A percentile compares a stretch with the other conserved stretches of the same genome.
Evolutionary conservation across 2,329 filamentous ascomycete species (phyloP).

Genomic region (Fusarium sp.): DNA sequence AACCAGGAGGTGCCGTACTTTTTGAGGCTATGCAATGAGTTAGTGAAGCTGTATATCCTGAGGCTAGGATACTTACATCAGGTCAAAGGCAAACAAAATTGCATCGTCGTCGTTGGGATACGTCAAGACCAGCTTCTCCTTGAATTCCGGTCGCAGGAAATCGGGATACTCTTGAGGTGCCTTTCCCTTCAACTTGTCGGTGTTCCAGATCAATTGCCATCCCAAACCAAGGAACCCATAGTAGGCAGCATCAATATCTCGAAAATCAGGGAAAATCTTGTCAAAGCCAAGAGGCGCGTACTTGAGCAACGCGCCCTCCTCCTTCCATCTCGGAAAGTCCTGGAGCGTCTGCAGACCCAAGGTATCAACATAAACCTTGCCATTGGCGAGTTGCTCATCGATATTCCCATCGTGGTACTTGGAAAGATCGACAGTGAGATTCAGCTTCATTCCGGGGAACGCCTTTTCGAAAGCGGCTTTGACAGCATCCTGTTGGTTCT

Average conservation of each 20-base stretch:
- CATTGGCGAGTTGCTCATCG: slow-evolving; percentile 56
- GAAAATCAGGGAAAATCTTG: slow-evolving; percentile 52
- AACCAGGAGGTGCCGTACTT: slow-evolving; percentile 57
- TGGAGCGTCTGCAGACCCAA: slow-evolving; percentile 60
- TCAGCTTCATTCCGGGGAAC: slow-evolving; percentile 63
- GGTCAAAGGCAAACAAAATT: slow-evolving; percentile 61
- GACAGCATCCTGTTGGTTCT: slow-evolving; percentile 51
- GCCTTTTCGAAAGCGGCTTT: slow-evolving; percentile 57
- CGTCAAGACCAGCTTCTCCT: slow-evolving; percentile 64
- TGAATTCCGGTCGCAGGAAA: slow-evolving; percentile 60
- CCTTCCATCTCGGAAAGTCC: slow-evolving; percentile 61
- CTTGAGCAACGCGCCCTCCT: slow-evolving; percentile 55
- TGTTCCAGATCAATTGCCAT: slow-evolving; percentile 49
- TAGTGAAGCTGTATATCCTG: not conserved
- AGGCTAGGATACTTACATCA: slow-evolving; percentile 52
- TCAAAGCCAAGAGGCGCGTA: slow-evolving; percentile 60
- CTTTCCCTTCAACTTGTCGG: not conserved
- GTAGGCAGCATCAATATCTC: slow-evolving; percentile 52
- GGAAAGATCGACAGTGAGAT: slow-evolving; percentile 65
- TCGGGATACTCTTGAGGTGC: slow-evolving; percentile 50
- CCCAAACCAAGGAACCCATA: slow-evolving; percentile 46
- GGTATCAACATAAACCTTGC: slow-evolving; percentile 56
- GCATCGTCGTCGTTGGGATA: slow-evolving; percentile 70
- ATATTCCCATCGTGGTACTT: slow-evolving; percentile 65
- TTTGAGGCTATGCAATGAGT: slow-evolving; percentile 41